phyloP scores from a whole-genome alignment of 2,329 filamentous ascomycete species.

The Albifimbria verrucaria region DNA sequence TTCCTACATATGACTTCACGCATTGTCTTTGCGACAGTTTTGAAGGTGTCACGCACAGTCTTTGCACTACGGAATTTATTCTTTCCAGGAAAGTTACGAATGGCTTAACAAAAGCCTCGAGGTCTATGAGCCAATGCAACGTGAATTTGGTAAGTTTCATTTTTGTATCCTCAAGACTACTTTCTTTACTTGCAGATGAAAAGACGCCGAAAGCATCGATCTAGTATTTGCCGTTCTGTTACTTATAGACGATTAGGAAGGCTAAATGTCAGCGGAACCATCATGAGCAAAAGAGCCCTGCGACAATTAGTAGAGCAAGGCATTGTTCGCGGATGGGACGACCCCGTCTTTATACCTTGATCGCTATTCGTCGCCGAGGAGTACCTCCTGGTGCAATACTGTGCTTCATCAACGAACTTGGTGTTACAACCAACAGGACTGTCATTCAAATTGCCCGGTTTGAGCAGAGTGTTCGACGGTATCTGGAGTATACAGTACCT shows the following conservation, averaged over 20 bases:
- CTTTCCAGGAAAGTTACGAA: slow-evolving; percentile 85
- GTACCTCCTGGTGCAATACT: slow-evolving; percentile 85
- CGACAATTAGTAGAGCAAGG: slow-evolving; percentile 72
- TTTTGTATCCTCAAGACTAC: not conserved
- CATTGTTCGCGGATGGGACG: slow-evolving; percentile 83
- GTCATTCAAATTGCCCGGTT: slow-evolving; percentile 78
- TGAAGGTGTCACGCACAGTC: slow-evolving; percentile 87
- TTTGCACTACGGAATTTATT: slow-evolving; percentile 92
- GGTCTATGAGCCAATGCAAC: slow-evolving; percentile 90
- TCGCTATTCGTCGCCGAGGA: slow-evolving; percentile 77
- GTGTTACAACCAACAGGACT: slow-evolving; percentile 78
- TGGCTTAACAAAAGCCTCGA: slow-evolving; percentile 80
- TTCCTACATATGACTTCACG: slow-evolving; percentile 91
- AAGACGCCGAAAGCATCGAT: no score
- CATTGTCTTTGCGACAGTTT: slow-evolving; percentile 91
- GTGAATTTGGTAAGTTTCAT: slow-evolving; percentile 57
- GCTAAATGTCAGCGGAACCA: slow-evolving; percentile 73
- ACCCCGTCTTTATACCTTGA: slow-evolving; percentile 84
- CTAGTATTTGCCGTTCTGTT: no score
- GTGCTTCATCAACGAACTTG: slow-evolving; percentile 86
- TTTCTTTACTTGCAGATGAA: no score
- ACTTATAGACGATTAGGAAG: no score
- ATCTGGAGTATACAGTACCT: slow-evolving; percentile 84
- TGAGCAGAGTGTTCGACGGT: slow-evolving; percentile 78
- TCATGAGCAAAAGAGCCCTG: slow-evolving; percentile 84